Percentiles rank a stretch among this genome's conserved stretches.
Evolutionary conservation across 768 basidiomycete species (phyloP).

Genomic region (Boletellus sp.): DNA sequence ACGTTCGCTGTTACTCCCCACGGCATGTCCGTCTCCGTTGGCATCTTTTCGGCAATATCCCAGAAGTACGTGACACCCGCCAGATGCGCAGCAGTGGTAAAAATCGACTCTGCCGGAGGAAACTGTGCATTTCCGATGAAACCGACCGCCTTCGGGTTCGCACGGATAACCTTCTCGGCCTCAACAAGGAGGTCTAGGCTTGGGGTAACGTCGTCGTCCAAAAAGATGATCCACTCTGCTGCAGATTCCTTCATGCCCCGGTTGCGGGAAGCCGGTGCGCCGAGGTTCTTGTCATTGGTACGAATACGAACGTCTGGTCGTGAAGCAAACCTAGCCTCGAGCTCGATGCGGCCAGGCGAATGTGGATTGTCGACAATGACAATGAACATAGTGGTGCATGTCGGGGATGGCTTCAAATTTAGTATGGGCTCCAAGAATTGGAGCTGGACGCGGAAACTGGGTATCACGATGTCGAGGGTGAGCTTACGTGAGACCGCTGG

Average conservation of each 20-base stretch:
- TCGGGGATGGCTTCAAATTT: conserved; percentile 38
- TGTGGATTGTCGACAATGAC: conserved; percentile 55
- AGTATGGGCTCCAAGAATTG: conserved; percentile 43
- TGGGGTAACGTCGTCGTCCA: conserved; percentile 58
- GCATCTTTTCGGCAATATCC: conserved; percentile 53
- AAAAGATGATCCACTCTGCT: conserved; percentile 55
- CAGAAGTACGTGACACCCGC: conserved; percentile 60
- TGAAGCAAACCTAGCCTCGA: conserved; percentile 38
- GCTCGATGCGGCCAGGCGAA: conserved; percentile 37
- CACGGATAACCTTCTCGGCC: conserved; percentile 45
- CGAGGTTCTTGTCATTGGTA: conserved; percentile 43
- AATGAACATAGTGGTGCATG: conserved; percentile 51
- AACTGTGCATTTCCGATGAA: conserved; percentile 53
- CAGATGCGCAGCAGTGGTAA: conserved; percentile 52
- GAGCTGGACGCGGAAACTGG: conserved; percentile 52
- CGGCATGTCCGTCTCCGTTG: conserved; percentile 41
- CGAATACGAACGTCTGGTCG: conserved; percentile 54
- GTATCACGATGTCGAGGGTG: conserved; percentile 54
- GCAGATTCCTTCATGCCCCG: conserved; percentile 51
- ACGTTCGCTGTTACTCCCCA: conserved; percentile 66
- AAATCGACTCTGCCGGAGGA: conserved; percentile 44
- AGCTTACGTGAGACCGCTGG: conserved; percentile 33
- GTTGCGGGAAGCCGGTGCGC: conserved; percentile 54
- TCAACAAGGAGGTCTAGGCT: conserved; percentile 40
- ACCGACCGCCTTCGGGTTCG: conserved; percentile 45